These are phyloP conservation scores for Hibiscus tridactylites DNA, from an alignment of 345 rosid genomes.

Conservation along the genomic window DNA sequence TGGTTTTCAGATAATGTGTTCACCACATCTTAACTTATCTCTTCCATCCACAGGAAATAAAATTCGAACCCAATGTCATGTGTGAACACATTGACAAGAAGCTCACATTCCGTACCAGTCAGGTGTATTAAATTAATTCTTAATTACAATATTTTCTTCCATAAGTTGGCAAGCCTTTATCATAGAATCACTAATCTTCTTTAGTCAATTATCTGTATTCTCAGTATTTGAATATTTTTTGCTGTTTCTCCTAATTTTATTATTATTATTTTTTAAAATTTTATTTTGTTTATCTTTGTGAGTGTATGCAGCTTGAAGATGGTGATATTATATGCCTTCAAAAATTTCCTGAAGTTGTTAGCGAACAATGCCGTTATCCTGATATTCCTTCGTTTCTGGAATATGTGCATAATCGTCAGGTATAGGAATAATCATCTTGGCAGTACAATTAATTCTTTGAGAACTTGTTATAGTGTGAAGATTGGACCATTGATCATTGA, in stretches of 20 bases:
- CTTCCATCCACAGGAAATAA: conserved; percentile 62
- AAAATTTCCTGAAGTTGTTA: conserved; percentile 43
- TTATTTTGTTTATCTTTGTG: not conserved
- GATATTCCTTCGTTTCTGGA: conserved; percentile 78
- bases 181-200: not conserved
- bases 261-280: not conserved
- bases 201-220: not conserved
- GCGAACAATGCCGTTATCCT: conserved; percentile 54
- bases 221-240: not conserved
- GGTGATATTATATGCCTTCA: conserved; percentile 91
- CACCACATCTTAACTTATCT: not conserved
- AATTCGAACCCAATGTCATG: conserved; percentile 85
- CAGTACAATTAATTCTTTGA: not conserved
- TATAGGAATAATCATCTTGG: conserved; percentile 15
- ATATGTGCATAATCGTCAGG: conserved; percentile 91
- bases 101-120: conserved; percentile 55
- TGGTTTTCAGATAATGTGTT: not conserved
- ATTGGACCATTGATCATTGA: not conserved
- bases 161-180: not conserved
- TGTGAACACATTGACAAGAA: conserved; percentile 78
- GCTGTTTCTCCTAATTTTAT: not conserved
- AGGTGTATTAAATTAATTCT: conserved; percentile 36
- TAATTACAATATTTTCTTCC: not conserved
- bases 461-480: not conserved
- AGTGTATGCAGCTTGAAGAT: conserved; percentile 63